Base-by-base conservation (phyloP, 78 protist species). In the Mastigamoeba balamuthi region DNA sequence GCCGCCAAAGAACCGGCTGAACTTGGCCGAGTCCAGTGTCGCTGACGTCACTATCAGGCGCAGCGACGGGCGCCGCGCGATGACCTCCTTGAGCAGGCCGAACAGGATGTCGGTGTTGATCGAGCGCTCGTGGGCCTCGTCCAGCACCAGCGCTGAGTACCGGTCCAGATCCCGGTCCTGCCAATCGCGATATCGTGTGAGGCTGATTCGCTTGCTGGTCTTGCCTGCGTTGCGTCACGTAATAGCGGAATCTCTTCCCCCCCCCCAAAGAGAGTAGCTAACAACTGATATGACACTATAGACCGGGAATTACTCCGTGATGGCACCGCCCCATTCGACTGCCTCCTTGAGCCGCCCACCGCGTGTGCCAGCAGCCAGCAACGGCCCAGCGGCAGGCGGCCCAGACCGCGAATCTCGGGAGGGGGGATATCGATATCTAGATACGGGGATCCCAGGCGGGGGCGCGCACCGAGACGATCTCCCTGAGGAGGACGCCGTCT, bases 41-140 rank as follows among this genome's bases (percentile, higher is more conserved):
- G 97, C 97, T 2, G 91, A 82, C 94, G 89, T 93, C 9, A 93
- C 83, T 7, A 91, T 66, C 1, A 92, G 36, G 35, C 40, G 28
- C 33, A 83, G 28, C 38, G 43, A 36, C 0, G 65, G 33, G 3
- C 53, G 75, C 66, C 28, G n/a, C 30, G 43, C 8, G 37, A 52
- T 0, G 25, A n/a, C 1, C 69, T 84, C 89, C 42, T 94, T 92
- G 17, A 88, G 28, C 6, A 94, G 27, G 7, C 90, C 95, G 44
- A 90, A 78, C 3, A 92, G 63, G 25, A 94, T 43, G 72, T 94
- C 97, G 0, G 95, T 83, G 27, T 86, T 84, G 40, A 92, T 40
- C 23, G 95, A 82, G 17, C 97, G 90, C 69, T 93, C 97, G 76
- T 93, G 97, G 0, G 95, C 96, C 33, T 93, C 97, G 77, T 93